A percentile compares a stretch with the other conserved stretches of the same genome.
These are phyloP conservation scores for Bocquillonia castaneifolia DNA, from an alignment of 441 rosid genomes.

Conservation along the genomic window DNA sequence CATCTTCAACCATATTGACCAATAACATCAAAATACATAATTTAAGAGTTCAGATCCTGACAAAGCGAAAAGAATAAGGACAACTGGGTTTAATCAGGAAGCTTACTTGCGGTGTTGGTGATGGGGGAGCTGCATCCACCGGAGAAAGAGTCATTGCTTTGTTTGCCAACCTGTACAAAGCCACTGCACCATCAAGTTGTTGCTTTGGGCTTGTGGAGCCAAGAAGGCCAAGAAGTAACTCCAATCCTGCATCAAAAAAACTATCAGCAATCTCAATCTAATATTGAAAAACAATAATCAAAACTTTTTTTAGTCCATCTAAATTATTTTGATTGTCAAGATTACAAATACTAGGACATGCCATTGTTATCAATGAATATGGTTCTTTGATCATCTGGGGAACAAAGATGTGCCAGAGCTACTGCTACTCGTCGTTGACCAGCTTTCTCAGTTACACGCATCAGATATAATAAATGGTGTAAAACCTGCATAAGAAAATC, in stretches of 20 bases:
- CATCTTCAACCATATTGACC: neutral
- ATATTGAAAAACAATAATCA: slow-evolving; percentile 10
- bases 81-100: slow-evolving; percentile 13
- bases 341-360: slow-evolving; percentile 26
- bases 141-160: slow-evolving; percentile 84
- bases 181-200: slow-evolving; percentile 94
- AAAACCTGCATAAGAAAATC: slow-evolving; percentile 55
- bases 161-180: slow-evolving; percentile 73
- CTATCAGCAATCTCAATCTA: slow-evolving; percentile 14
- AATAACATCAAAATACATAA: neutral
- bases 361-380: slow-evolving; percentile 83
- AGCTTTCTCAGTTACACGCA: slow-evolving; percentile 82
- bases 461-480: slow-evolving; percentile 73
- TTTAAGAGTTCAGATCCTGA: neutral
- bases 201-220: slow-evolving; percentile 66
- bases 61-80: slow-evolving; percentile 8
- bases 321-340: neutral
- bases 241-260: slow-evolving; percentile 57
- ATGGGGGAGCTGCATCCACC: slow-evolving; percentile 90
- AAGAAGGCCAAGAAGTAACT: slow-evolving; percentile 82
- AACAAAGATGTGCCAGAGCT: slow-evolving; percentile 95
- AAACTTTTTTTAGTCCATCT: neutral
- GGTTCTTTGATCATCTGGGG: slow-evolving; percentile 77
- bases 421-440: slow-evolving; percentile 83
- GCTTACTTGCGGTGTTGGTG: slow-evolving; percentile 89